Evolutionary conservation across 2,329 filamentous ascomycete species (phyloP).

Genomic region (Fusarium subtropicale): DNA sequence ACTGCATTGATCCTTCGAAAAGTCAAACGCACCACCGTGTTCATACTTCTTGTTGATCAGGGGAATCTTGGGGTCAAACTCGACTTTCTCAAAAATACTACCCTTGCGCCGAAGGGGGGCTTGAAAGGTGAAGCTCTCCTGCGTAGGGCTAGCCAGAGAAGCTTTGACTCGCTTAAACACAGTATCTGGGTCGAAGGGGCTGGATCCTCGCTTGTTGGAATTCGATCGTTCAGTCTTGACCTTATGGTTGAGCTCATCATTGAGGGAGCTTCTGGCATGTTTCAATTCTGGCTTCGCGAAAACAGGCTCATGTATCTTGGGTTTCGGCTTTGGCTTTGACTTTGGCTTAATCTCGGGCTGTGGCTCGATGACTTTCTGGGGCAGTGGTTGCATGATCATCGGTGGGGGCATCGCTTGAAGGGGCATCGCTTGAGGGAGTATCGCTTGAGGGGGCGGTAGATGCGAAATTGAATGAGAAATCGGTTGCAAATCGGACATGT

Average conservation of each 20-base stretch:
- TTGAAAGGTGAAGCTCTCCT: slow-evolving; percentile 39
- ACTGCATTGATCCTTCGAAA: slow-evolving; percentile 49
- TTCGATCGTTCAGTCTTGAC: slow-evolving; percentile 49
- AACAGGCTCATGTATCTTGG: slow-evolving; percentile 49
- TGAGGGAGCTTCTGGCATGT: slow-evolving; percentile 66
- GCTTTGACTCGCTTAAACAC: slow-evolving; percentile 69
- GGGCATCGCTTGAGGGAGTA: neutral
- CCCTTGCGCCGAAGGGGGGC: slow-evolving; percentile 51
- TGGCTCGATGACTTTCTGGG: slow-evolving; percentile 22
- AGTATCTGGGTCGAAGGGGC: slow-evolving; percentile 68
- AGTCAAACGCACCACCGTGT: slow-evolving; percentile 66
- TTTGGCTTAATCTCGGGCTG: slow-evolving; percentile 30
- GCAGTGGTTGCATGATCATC: slow-evolving; percentile 30
- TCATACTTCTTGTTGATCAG: slow-evolving; percentile 70
- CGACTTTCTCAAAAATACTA: slow-evolving; percentile 66
- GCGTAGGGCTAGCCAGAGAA: slow-evolving; percentile 51
- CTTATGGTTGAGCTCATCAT: slow-evolving; percentile 54
- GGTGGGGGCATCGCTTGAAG: slow-evolving; percentile 17
- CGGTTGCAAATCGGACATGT: slow-evolving; percentile 45
- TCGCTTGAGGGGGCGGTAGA: neutral
- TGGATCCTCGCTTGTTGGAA: slow-evolving; percentile 63
- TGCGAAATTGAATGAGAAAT: neutral
- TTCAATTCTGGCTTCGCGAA: slow-evolving; percentile 71
- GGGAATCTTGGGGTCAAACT: slow-evolving; percentile 65
- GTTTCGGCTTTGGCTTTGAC: slow-evolving; percentile 32